These are phyloP conservation scores for Ramaria sp. DNA, from an alignment of 768 basidiomycete species.

Conservation along the genomic window DNA sequence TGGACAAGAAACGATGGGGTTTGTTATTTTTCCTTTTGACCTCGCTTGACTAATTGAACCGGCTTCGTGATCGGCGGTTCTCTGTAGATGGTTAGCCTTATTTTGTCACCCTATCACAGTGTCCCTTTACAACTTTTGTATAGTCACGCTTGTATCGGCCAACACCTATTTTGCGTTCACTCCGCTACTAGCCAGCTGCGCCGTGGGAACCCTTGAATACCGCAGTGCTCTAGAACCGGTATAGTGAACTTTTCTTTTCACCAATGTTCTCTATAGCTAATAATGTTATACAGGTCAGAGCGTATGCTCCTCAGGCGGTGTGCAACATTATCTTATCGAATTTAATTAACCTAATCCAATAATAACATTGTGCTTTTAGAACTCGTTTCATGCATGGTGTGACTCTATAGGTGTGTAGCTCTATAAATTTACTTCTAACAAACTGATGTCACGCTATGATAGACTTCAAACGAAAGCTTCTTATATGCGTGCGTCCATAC, in stretches of 20 bases:
- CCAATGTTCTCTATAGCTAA: background rate
- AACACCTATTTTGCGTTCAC: constrained; percentile 55
- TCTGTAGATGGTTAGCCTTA: constrained; percentile 5
- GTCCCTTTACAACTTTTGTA: background rate
- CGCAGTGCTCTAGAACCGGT: constrained; percentile 75
- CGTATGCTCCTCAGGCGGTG: constrained; percentile 42
- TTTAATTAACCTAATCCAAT: background rate
- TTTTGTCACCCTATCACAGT: constrained; percentile 22
- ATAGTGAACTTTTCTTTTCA: constrained; percentile 1
- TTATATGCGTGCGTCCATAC: constrained; percentile 43
- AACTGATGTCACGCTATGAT: background rate
- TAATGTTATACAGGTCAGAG: constrained; percentile 12
- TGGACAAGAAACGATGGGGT: constrained; percentile 70
- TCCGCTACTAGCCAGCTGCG: constrained; percentile 45
- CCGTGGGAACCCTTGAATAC: constrained; percentile 79
- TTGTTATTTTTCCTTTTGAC: constrained; percentile 15
- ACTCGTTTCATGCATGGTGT: constrained; percentile 65
- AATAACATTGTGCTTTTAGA: constrained; percentile 23
- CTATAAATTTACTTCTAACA: background rate
- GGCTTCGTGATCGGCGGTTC: background rate
- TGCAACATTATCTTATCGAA: constrained; percentile 12
- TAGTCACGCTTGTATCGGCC: constrained; percentile 42
- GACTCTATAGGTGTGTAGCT: constrained; percentile 50
- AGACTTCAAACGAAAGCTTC: constrained; percentile 51
- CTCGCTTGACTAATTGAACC: constrained; percentile 1